Evolutionary conservation across 2,329 filamentous ascomycete species (phyloP), one percentile per base, ranked within the genome.

Genomic region (Claviceps sp.): DNA sequence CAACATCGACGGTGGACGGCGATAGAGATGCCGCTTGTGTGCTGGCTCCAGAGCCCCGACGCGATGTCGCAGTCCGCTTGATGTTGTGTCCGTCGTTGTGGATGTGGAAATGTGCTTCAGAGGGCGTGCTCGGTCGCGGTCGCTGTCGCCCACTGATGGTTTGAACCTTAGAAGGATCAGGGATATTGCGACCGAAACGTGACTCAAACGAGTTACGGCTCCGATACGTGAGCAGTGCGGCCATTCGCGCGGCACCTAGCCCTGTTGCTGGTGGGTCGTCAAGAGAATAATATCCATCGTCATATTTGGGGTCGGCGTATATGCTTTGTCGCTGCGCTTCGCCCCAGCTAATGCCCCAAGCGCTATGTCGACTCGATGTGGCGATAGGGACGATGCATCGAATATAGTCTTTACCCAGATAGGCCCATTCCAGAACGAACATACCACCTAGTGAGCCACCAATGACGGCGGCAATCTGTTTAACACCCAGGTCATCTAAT

Each of bases 301-400:
- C 89, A 67, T 98, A 98, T 71, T 96, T 97, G 36, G 93, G 93
- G 65, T 98, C 93, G 40, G 88, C 90, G 70, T 97, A 98, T 65
- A 98, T 97, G 75, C 86, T 90, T 69, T 93, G 87, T 49, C 88
- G 77, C 66, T 94, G 88, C 3, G 87, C 87, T 65, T 93, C 88
- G 43, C 86, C 87, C 88, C 88, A 94, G 68, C 85, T 90, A 61
- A 93, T 94, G 23, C 88, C 85, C 88, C 88, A 94, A 5, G 88
- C 88, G 61, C 86, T 91, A 67, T 93, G 88, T 43, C 84, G 76
- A 59, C 85, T 87, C 7, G 87, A 91, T 5, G 88, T 93, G 22
- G 88, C 88, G 59, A 94, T 91, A 14, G 88, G 85, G 9, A 93
- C 83, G 58, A 93, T 82, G 57, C 77, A 82, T 57, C 82, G 80